Base-by-base conservation (phyloP, 2,329 filamentous ascomycete genomes). In the Exophiala sideris region DNA sequence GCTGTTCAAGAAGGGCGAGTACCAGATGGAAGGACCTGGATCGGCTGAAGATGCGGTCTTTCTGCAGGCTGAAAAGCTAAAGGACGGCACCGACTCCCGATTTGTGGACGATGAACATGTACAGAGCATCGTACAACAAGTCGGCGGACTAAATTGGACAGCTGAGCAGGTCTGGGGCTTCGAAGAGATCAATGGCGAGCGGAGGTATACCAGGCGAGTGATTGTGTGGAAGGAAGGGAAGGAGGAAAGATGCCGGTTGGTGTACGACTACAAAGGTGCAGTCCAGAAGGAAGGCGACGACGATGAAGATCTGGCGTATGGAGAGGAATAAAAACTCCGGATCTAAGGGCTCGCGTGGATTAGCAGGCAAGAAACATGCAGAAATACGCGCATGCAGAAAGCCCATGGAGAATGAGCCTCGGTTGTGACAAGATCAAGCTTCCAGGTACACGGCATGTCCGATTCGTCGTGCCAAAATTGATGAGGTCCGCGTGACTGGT, bases 41-140 rank as follows among this genome's bases (percentile, higher is more conserved):
- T 40, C 67, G 66, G 33, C 71, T 70, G 60, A 64, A 49, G 66
- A 74, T 11, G 57, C 57, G 35, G 66, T 64, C 54, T 76, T 75
- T 61, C 56, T 76, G 50, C 64, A 59, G 16, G 73, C 71, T 0
- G 70, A 75, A 60, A 65, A 66, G 36, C 62, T 75, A 21, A 68
- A 74, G n/a, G 81, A 85, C 64, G 80, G 76, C 3, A 75, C 85
- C 50, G 76, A 75, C 58, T 70, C 76, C 45, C 81, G 80, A 29
- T 91, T 86, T 79, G 64, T 82, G 12, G 75, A 79, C 48, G 83
- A 81, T 57, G 71, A 68, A 8, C 76, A 78, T 58, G 68, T 84
- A 21, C 72, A 83, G 67, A 77, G 70, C 58, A 76, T 66, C 56
- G 80, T 77, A 18, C 70, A 71, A 49, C 82, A 76, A 62, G 56